These are phyloP conservation scores for Furculomyces boomerangus DNA, from an alignment of 371 early-diverging fungal genomes.

Conservation along the genomic window DNA sequence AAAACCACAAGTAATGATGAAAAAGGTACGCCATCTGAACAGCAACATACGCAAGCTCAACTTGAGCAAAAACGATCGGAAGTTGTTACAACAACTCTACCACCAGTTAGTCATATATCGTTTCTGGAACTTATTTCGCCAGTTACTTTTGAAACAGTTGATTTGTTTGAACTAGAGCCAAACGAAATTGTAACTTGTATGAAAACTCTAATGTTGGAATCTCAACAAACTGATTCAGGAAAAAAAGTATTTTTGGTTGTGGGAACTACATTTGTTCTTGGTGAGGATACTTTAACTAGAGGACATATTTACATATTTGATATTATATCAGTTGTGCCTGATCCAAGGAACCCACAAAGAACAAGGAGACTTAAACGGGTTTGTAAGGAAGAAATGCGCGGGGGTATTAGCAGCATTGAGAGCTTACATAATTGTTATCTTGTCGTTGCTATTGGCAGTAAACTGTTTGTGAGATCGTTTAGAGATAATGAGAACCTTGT, in stretches of 20 bases:
- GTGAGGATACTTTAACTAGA: conserved; percentile 83
- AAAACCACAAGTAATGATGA: not conserved
- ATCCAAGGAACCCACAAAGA: conserved; percentile 84
- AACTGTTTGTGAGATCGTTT: conserved; percentile 77
- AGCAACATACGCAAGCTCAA: not conserved
- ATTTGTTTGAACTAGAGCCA: conserved; percentile 41
- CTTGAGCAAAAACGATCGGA: conserved; percentile 17
- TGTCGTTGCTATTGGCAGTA: conserved; percentile 71
- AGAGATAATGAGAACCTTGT: conserved; percentile 74
- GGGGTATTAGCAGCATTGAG: conserved; percentile 83
- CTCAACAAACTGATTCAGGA: conserved; percentile 73
- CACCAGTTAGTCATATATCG: conserved; percentile 44
- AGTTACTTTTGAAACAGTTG: conserved; percentile 88
- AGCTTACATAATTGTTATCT: conserved; percentile 73
- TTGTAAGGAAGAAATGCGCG: conserved; percentile 74
- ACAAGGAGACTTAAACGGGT: conserved; percentile 82
- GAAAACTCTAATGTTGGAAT: conserved; percentile 64
- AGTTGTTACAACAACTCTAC: conserved; percentile 27
- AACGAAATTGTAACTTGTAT: conserved; percentile 75
- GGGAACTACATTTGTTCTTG: conserved; percentile 74
- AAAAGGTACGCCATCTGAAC: conserved; percentile 1
- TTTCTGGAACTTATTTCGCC: conserved; percentile 78
- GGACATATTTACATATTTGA: conserved; percentile 91
- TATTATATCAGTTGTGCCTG: conserved; percentile 93
- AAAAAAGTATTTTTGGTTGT: conserved; percentile 73